These are phyloP conservation scores for Tolypocladium guangdongense DNA, from an alignment of 2,329 filamentous ascomycete species.

Conservation along the genomic window DNA sequence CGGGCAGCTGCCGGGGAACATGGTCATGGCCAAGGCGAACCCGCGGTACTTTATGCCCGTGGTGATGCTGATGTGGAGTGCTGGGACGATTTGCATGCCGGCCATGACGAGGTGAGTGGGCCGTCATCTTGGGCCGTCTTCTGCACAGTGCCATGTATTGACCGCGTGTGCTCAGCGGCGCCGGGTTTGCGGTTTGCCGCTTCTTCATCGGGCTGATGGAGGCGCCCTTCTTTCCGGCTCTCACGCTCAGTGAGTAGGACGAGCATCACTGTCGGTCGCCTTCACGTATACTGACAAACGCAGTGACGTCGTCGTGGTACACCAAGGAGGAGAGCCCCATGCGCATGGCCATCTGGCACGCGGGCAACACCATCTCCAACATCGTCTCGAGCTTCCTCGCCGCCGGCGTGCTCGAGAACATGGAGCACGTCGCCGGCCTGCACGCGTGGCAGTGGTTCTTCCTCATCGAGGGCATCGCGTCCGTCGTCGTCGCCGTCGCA, in stretches of 20 bases:
- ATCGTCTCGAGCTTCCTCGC: conserved; percentile 32
- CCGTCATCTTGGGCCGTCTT: too few relatives aligned
- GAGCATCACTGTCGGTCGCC: too few relatives aligned
- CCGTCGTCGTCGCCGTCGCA: conserved; percentile 18
- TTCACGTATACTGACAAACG: neutral
- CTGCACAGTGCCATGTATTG: neutral
- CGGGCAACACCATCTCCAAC: conserved; percentile 31
- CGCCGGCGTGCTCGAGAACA: conserved; percentile 29
- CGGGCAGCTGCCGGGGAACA: conserved; percentile 32
- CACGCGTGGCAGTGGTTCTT: conserved; percentile 32
- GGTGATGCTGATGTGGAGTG: conserved; percentile 29
- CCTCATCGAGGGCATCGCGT: conserved; percentile 24
- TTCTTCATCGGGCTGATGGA: conserved; percentile 18
- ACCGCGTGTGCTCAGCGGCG: conserved; percentile 4
- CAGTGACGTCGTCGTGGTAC: conserved; percentile 31
- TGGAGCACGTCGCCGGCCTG: conserved; percentile 26
- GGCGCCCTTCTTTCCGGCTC: conserved; percentile 33
- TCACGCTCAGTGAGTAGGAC: conserved; percentile 23
- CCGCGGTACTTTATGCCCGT: conserved; percentile 23
- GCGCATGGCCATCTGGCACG: conserved; percentile 30
- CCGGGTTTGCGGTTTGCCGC: conserved; percentile 12
- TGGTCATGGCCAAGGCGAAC: conserved; percentile 27
- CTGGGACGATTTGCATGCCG: conserved; percentile 29
- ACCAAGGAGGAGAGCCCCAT: conserved; percentile 29
- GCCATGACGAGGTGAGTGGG: conserved; percentile 18